Percentiles rank a stretch among this genome's conserved stretches.
Evolutionary conservation across 768 basidiomycete genomes (phyloP).

Genomic region (Pisolithus sp.): DNA sequence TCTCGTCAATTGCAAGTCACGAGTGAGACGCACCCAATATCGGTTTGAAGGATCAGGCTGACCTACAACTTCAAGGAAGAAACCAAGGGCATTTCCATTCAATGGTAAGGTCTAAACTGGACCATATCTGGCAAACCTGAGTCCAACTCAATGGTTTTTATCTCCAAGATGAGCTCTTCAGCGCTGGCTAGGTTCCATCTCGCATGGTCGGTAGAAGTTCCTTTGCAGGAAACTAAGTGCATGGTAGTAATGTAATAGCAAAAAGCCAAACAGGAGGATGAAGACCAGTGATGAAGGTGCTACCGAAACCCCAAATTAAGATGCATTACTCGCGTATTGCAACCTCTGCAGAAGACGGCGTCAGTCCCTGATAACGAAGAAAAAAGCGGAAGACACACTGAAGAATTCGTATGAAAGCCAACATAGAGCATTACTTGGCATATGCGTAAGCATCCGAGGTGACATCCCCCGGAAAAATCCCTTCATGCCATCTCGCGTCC

Average conservation of each 20-base stretch:
- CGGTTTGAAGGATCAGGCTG: too few species aligned
- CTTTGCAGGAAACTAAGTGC: conserved; percentile 2
- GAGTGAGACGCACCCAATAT: too few species aligned
- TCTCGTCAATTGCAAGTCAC: too few species aligned
- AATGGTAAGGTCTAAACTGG: too few species aligned
- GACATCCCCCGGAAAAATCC: conserved; percentile 86
- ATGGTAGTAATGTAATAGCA: conserved; percentile 12
- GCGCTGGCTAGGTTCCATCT: neutral
- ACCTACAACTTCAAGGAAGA: too few species aligned
- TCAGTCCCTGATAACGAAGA: conserved; percentile 4
- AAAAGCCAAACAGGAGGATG: neutral
- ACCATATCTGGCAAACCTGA: too few species aligned
- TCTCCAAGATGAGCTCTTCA: too few species aligned
- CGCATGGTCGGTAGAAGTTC: neutral
- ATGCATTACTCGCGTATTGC: conserved; percentile 46
- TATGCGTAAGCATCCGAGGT: conserved; percentile 88
- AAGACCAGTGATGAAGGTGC: neutral
- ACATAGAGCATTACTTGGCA: conserved; percentile 95
- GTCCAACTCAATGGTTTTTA: too few species aligned
- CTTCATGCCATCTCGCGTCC: conserved; percentile 74
- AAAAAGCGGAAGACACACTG: conserved; percentile 54
- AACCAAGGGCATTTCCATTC: too few species aligned
- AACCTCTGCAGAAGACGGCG: conserved; percentile 40
- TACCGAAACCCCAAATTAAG: neutral
- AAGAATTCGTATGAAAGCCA: conserved; percentile 99